phyloP scores from a whole-genome alignment of 768 basidiomycete genomes.

The Boletus barrowsii region DNA sequence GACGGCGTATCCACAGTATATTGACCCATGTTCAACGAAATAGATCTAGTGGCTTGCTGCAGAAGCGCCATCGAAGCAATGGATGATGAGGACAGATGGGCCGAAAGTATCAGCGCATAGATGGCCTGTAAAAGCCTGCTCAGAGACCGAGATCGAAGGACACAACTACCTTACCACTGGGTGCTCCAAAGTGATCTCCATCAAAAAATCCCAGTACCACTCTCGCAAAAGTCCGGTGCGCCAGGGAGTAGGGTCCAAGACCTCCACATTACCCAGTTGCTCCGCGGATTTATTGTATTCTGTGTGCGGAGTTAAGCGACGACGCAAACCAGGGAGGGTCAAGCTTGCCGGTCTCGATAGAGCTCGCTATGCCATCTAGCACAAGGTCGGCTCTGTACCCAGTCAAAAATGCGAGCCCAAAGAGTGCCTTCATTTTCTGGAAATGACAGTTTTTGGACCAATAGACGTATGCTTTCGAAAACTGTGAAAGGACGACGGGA shows the following conservation, averaged over 20 bases:
- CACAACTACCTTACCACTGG: slow-evolving; percentile 30
- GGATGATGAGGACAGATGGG: slow-evolving; percentile 27
- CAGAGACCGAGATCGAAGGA: neutral
- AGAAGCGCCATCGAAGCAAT: slow-evolving; percentile 34
- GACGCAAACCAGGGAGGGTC: neutral
- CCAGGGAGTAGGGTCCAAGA: slow-evolving; percentile 28
- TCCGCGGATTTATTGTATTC: slow-evolving; percentile 37
- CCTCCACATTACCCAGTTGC: slow-evolving; percentile 28
- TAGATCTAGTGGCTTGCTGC: slow-evolving; percentile 28
- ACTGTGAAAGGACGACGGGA: neutral
- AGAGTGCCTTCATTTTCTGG: slow-evolving; percentile 37
- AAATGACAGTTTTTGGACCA: slow-evolving; percentile 38
- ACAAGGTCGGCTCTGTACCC: slow-evolving; percentile 34
- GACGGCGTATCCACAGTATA: slow-evolving; percentile 3
- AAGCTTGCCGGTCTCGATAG: slow-evolving; percentile 31
- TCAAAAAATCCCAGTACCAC: slow-evolving; percentile 39
- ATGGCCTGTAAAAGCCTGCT: slow-evolving; percentile 18
- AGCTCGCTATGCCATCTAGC: slow-evolving; percentile 35
- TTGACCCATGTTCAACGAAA: slow-evolving; percentile 16
- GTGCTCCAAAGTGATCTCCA: slow-evolving; percentile 29
- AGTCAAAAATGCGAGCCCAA: slow-evolving; percentile 37
- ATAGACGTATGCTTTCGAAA: slow-evolving; percentile 37
- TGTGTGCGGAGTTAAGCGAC: slow-evolving; percentile 11
- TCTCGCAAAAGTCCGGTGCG: slow-evolving; percentile 6
- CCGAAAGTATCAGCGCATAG: slow-evolving; percentile 21